Evolutionary conservation across 345 rosid genomes (phyloP), one percentile per base, ranked within the genome.

Genomic region (Lenwebbia sp.): DNA sequence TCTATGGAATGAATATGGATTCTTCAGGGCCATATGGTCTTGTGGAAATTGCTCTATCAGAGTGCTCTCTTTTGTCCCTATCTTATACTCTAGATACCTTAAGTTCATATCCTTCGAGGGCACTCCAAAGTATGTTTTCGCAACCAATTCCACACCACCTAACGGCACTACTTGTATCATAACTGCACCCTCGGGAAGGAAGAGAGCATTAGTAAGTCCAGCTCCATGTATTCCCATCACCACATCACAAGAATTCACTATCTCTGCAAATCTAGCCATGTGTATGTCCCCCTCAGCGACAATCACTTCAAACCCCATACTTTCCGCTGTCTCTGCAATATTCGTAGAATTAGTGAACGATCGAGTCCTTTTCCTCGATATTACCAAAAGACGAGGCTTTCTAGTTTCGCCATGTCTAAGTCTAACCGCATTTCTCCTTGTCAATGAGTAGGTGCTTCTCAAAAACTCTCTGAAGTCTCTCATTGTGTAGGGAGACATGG

Each of bases 211-310:
- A 0, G 90, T 87, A 23, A 91, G 86, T 33, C 90, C 91, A 49
- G 91, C 91, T n/a, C 92, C 91, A 47, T 91, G 92, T 40, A 89
- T 89, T 14, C 91, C 91, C 88, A 91, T 76, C 85, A 89, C 47
- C 60, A 88, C 88, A 37, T 89, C 90, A 54, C 88, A 91, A 26
- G 91, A 91, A 75, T 91, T 89, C 57, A 89, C 89, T 4, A 57
- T 19, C 57, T 85, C 83, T 3, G 91, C 87, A 25, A 89, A 82
- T 60, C 55, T 83, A 14, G 83, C 50, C 8, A 91, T 14, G 7
- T 87, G 82, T 3, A 87, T 51, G 81, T 56, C 83, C 6, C 87
- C 86, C 74, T 88, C 89, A 22, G 88, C 85, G 1, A 88, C 83
- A 2, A 83, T 82, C 54, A 85, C 92, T 22, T 88, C 62, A 49